Conservation (phyloP, 2,329 filamentous ascomycete genomes). For the Aspergillus pseudoglaucus region DNA sequence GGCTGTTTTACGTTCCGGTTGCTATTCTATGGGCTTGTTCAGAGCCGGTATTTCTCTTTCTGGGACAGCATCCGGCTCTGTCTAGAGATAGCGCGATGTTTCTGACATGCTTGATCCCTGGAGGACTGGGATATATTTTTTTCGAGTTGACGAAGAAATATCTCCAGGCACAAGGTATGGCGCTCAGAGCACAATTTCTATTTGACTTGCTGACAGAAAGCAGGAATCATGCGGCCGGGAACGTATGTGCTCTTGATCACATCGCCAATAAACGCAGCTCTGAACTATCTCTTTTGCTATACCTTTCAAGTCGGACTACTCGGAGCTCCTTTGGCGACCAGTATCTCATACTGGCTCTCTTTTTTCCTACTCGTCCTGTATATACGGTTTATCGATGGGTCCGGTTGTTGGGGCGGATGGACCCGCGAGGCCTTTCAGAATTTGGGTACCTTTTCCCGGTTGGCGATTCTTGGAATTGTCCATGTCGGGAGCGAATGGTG, state of each 20-base stretch:
- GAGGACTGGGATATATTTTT: slow-evolving; percentile 78
- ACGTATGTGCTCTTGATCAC: slow-evolving; percentile 57
- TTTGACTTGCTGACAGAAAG: background rate
- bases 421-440: slow-evolving; percentile 59
- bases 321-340: slow-evolving; percentile 74
- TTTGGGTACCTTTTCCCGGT: slow-evolving; percentile 62
- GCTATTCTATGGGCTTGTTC: slow-evolving; percentile 68
- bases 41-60: slow-evolving; percentile 63
- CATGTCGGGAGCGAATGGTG: slow-evolving; percentile 92
- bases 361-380: slow-evolving; percentile 72
- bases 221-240: slow-evolving; percentile 58
- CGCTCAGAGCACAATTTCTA: background rate
- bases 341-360: slow-evolving; percentile 78
- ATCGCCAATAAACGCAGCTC: slow-evolving; percentile 51
- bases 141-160: slow-evolving; percentile 70
- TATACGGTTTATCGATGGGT: slow-evolving; percentile 62
- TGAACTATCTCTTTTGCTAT: slow-evolving; percentile 67
- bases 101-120: slow-evolving; percentile 66
- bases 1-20: slow-evolving; percentile 65
- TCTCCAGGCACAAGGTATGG: slow-evolving; percentile 50
- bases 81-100: slow-evolving; percentile 68
- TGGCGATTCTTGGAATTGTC: slow-evolving; percentile 69
- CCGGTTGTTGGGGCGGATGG: slow-evolving; percentile 74
- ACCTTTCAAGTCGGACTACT: slow-evolving; percentile 64
- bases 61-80: slow-evolving; percentile 74